Evolutionary conservation across 2,329 filamentous ascomycete species (phyloP), one percentile per base, ranked within the genome.

Genomic region (Leptographium galeiforme): DNA sequence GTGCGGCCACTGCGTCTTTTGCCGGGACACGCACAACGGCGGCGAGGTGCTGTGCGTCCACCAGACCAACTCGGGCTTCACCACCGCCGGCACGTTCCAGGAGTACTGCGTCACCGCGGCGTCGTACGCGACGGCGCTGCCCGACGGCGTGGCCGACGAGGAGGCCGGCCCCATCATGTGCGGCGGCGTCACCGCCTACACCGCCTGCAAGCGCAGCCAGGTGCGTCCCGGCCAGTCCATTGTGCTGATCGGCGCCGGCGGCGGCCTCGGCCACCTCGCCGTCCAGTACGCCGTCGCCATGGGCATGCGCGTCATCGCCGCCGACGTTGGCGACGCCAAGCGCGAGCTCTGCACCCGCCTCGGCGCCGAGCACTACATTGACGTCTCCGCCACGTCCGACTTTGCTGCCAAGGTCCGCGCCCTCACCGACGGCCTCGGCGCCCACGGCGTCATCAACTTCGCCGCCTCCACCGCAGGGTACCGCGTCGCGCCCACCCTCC

Each of bases 381-480:
- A 97, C 74, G 96, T 93, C 69, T 69, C 95, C 32, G 84, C 94
- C 61, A 78, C 79, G 60, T 87, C 91, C 59, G 89, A 51, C 45
- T 32, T 54, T 8, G 12, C 19, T 30, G 19, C 32, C 7, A 30
- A 19, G 1, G 49, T 96, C 58, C 87, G 89, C 73, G 81, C 80
- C 48, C 82, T 83, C 30, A 94, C 88, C 61, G 87, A 39, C n/a
- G 53, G 87, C n/a, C 77, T 88, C n/a, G 91, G 90, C 50, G 89
- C 90, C 7, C 86, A 95, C 63, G 90, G 88, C 40, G 89, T 91
- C 57, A 75, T 96, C 60, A 76, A 96, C 46, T 81, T 96, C 55
- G 90, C 91, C 56, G 89, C 87, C 50, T 80, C 76, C 62, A 89
- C 95, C 77, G 88, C 85, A 74, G 89, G 90, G 53, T 96, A 96